Evolutionary conservation across 129 eudicot genomes (phyloP).

Genomic region (Flaveria linearis): DNA sequence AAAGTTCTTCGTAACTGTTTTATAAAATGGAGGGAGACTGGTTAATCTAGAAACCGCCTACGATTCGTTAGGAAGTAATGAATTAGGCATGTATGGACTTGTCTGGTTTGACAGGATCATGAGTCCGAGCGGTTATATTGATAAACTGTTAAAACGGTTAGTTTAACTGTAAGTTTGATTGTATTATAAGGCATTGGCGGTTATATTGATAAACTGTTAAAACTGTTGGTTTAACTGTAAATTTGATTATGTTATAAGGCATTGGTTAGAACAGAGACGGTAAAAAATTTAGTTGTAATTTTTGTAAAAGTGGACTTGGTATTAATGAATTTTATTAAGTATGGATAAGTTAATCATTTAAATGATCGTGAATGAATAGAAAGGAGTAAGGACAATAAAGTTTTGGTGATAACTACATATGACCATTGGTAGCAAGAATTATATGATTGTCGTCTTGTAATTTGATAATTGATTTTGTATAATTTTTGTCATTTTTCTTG

Average conservation of each 20-base stretch:
- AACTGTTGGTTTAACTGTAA: background rate
- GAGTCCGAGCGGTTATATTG: too few species aligned
- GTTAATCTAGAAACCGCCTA: too few species aligned
- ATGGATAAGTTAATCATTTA: background rate
- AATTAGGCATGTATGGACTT: too few species aligned
- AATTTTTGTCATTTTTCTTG: background rate
- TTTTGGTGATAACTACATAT: background rate
- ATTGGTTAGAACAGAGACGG: background rate
- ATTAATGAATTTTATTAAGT: background rate
- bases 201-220: too few species aligned
- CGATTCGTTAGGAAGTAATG: too few species aligned
- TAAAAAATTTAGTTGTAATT: background rate
- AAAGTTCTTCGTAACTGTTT: too few species aligned
- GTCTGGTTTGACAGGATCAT: too few species aligned
- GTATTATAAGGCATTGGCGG: background rate
- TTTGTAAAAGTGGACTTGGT: background rate
- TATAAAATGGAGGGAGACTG: too few species aligned
- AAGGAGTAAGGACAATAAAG: background rate
- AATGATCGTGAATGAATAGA: background rate
- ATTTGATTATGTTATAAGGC: too few species aligned
- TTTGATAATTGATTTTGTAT: constrained; percentile 15
- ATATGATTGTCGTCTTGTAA: constrained; percentile 25
- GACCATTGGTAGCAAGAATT: constrained; percentile 20
- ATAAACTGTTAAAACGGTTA: too few species aligned
- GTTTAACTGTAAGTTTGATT: background rate